Evolutionary conservation across 768 basidiomycete genomes (phyloP).

Genomic region (Tulasnella sp.): DNA sequence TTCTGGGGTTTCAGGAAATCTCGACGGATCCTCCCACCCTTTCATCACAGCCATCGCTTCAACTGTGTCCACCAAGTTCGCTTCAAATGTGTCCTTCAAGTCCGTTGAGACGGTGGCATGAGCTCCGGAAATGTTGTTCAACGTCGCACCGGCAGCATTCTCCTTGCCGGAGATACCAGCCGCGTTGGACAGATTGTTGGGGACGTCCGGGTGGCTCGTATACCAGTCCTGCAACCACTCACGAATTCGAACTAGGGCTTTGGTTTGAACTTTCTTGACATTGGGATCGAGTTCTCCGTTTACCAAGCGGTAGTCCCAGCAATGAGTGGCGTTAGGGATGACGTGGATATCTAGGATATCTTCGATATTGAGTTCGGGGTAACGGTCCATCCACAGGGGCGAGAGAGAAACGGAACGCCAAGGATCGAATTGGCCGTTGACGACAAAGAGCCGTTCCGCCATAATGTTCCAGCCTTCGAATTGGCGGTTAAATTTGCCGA

Average conservation of each 20-base stretch:
- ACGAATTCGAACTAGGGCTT: background rate
- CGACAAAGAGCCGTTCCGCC: background rate
- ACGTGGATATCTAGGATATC: background rate
- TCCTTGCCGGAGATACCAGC: background rate
- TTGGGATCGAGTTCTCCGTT: background rate
- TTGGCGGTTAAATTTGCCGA: background rate
- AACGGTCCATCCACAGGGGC: background rate
- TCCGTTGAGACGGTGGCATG: background rate
- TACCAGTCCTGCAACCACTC: conserved; percentile 6
- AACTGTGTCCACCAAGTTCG: background rate
- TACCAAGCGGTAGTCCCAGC: background rate
- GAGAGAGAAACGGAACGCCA: conserved; percentile 17
- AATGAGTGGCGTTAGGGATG: background rate
- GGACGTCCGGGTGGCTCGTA: background rate
- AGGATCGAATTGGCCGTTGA: conserved; percentile 19
- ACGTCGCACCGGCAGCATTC: background rate
- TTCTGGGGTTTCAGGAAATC: no score
- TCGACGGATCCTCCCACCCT: no score
- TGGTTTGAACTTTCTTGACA: background rate
- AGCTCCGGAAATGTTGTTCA: background rate
- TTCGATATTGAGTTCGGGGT: background rate
- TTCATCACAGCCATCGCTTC: background rate
- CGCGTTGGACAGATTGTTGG: background rate
- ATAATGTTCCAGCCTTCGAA: conserved; percentile 18
- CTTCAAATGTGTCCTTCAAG: background rate